A percentile compares a stretch with the other conserved stretches of the same genome.
Evolutionary conservation across 768 basidiomycete genomes (phyloP).

Genomic region (Collybiopsis luxurians): DNA sequence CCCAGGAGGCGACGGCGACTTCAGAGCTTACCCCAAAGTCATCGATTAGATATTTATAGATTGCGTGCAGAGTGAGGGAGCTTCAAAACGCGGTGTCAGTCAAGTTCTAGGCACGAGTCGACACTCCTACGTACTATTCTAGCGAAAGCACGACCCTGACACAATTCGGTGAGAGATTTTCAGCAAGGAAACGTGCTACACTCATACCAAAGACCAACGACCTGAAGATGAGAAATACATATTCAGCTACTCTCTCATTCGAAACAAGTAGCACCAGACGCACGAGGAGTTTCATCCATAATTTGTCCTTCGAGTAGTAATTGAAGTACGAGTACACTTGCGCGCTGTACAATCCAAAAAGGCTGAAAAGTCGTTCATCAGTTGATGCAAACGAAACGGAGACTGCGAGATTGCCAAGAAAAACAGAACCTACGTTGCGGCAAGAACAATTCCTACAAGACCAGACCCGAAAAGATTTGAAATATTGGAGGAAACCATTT

Average conservation of each 20-base stretch:
- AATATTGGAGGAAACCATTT: background rate
- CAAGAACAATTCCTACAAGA: background rate
- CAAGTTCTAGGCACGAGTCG: background rate
- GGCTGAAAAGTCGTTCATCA: background rate
- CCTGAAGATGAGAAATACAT: background rate
- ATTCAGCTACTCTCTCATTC: background rate
- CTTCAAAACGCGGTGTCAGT: background rate
- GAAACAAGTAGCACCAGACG: background rate
- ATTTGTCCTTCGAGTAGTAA: background rate
- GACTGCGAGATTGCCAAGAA: no score
- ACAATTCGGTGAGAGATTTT: background rate
- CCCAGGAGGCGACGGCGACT: background rate
- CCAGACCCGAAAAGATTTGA: background rate
- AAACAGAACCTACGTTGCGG: no score
- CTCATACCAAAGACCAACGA: background rate
- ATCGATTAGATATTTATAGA: background rate
- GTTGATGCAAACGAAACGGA: background rate
- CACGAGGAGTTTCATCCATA: background rate
- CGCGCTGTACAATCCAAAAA: background rate
- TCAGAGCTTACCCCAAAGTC: background rate
- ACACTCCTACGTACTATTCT: background rate
- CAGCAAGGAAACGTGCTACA: background rate
- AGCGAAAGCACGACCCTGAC: background rate
- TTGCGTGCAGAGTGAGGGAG: background rate
- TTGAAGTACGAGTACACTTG: background rate